A percentile compares a stretch with the other conserved stretches of the same genome.
phyloP scores from a whole-genome alignment of 164 flowering plant species.

The Annona squamosa region DNA sequence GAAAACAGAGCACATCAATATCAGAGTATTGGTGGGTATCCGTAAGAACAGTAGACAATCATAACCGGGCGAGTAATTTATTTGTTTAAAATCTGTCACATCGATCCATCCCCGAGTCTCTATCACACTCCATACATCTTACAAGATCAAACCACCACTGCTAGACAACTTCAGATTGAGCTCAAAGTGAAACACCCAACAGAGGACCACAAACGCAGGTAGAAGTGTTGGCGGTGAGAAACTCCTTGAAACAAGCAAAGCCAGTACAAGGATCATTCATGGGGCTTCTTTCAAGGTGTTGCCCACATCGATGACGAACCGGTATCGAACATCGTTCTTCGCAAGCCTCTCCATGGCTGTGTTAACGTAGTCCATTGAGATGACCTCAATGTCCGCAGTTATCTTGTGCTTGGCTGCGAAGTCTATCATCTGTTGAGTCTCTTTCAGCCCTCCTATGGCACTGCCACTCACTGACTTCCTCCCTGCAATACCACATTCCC shows the following conservation, averaged over 20 bases:
- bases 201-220: too few relatives aligned
- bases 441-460: constrained; percentile 46
- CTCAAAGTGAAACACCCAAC: too few relatives aligned
- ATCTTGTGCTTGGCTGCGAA: constrained; percentile 50
- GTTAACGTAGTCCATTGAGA: constrained; percentile 39
- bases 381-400: constrained; percentile 39
- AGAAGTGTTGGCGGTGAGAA: background rate
- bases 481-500: constrained; percentile 18
- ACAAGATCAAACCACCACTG: too few relatives aligned
- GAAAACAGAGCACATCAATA: too few relatives aligned
- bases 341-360: constrained; percentile 43
- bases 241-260: background rate
- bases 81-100: too few relatives aligned
- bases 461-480: constrained; percentile 45
- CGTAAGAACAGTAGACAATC: too few relatives aligned
- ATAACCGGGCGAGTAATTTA: too few relatives aligned
- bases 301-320: constrained; percentile 40
- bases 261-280: background rate
- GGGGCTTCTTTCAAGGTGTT: constrained; percentile 11
- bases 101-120: too few relatives aligned
- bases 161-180: too few relatives aligned
- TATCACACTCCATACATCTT: too few relatives aligned
- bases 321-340: constrained; percentile 41
- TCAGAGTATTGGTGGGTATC: too few relatives aligned
- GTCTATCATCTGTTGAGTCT: constrained; percentile 59